Conservation (phyloP, 1,284 basidiomycete genomes). For the Malassezia equina region DNA sequence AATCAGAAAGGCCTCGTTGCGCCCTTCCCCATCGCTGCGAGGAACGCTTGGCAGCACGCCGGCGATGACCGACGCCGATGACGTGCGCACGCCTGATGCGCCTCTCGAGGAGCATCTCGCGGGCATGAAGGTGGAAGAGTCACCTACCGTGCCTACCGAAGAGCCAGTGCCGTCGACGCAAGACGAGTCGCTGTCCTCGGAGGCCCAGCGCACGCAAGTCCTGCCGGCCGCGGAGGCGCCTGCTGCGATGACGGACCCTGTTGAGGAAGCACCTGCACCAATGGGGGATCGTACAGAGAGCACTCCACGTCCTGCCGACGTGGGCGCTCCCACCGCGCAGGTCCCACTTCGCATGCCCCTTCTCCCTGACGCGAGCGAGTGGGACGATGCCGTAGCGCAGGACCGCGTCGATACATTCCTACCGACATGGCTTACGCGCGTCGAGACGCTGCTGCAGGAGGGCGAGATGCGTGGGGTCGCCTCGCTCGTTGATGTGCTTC, state of each 20-base stretch:
- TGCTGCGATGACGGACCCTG: no score
- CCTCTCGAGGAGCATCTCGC: neutral
- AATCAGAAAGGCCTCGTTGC: neutral
- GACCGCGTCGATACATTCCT: slow-evolving; percentile 71
- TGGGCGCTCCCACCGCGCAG: no score
- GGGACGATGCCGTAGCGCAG: slow-evolving; percentile 51
- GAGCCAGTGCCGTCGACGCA: no score
- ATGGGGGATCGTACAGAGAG: no score
- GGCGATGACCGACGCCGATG: neutral
- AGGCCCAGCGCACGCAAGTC: no score
- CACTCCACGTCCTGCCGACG: no score
- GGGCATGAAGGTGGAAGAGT: neutral
- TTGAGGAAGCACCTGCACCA: no score
- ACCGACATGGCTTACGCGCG: slow-evolving; percentile 66
- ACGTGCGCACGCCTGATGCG: neutral
- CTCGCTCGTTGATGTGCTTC: neutral
- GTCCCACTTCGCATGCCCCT: neutral
- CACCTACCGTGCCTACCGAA: no score
- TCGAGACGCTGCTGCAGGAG: slow-evolving; percentile 57
- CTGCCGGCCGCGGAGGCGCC: no score
- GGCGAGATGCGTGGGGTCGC: slow-evolving; percentile 9
- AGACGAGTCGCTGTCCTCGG: no score
- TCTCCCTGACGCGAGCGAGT: slow-evolving; percentile 24
- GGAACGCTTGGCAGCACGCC: neutral
- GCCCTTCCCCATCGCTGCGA: neutral